phyloP scores from a whole-genome alignment of 2,329 filamentous ascomycete genomes.

The Cladosporium sp. region DNA sequence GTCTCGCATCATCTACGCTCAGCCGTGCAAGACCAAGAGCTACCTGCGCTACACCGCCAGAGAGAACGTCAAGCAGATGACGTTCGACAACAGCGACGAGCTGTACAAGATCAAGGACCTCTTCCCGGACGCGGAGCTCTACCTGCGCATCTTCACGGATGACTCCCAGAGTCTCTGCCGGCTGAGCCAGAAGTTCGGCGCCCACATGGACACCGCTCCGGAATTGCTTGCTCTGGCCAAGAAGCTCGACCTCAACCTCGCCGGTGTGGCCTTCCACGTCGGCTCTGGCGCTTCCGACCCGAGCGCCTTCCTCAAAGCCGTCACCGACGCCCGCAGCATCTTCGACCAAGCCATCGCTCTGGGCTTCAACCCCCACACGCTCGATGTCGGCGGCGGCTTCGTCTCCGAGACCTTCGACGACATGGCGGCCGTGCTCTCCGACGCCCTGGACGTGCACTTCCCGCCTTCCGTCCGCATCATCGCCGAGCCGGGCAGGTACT shows the following conservation, averaged over 20 bases:
- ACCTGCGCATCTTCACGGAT: slow-evolving; percentile 91
- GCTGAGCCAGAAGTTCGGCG: slow-evolving; percentile 95
- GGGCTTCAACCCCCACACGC: slow-evolving; percentile 77
- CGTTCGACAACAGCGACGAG: slow-evolving; percentile 97
- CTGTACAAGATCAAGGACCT: slow-evolving; percentile 95
- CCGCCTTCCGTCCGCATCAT: slow-evolving; percentile 81
- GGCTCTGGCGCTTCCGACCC: slow-evolving; percentile 95
- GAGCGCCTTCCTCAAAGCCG: slow-evolving; percentile 84
- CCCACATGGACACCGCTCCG: slow-evolving; percentile 75
- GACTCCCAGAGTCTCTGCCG: slow-evolving; percentile 93
- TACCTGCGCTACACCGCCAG: slow-evolving; percentile 88
- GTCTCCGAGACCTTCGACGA: slow-evolving; percentile 84
- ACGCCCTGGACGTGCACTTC: slow-evolving; percentile 83
- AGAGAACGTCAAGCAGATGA: slow-evolving; percentile 93
- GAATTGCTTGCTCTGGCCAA: slow-evolving; percentile 75
- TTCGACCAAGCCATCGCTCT: slow-evolving; percentile 78
- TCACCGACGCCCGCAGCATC: slow-evolving; percentile 80
- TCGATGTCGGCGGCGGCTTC: slow-evolving; percentile 95
- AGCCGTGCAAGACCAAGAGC: slow-evolving; percentile 99
- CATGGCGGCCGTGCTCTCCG: slow-evolving; percentile 77
- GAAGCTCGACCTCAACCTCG: slow-evolving; percentile 80
- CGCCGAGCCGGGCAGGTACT: slow-evolving; percentile 94
- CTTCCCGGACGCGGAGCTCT: slow-evolving; percentile 84
- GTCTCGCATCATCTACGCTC: slow-evolving; percentile 93
- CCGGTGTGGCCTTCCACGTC: slow-evolving; percentile 96